Percentiles rank a stretch among this genome's conserved stretches.
These are phyloP conservation scores for Mariannaea elegans DNA, from an alignment of 2,329 filamentous ascomycete species.

Conservation along the genomic window DNA sequence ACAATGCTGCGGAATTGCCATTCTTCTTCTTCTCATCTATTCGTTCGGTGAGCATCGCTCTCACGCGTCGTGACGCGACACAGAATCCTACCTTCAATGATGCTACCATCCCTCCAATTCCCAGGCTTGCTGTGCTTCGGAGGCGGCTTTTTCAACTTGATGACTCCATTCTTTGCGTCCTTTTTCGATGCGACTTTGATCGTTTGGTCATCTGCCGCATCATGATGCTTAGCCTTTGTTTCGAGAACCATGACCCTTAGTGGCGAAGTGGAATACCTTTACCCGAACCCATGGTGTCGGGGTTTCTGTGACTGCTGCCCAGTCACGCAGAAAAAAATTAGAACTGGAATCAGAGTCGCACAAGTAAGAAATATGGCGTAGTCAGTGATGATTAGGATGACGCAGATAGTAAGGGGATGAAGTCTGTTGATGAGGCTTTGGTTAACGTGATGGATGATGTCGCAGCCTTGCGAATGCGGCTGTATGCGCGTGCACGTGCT, in stretches of 20 bases:
- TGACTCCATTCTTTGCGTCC: slow-evolving; percentile 57
- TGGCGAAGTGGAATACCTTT: slow-evolving; percentile 42
- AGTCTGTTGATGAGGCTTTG: slow-evolving; percentile 27
- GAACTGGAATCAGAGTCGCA: not conserved
- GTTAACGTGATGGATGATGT: slow-evolving; percentile 28
- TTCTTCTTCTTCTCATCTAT: slow-evolving; percentile 65
- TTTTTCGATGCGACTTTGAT: slow-evolving; percentile 71
- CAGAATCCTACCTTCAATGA: slow-evolving; percentile 63
- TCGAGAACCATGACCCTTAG: slow-evolving; percentile 13
- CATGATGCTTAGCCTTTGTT: slow-evolving; percentile 26
- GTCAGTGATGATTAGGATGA: slow-evolving; percentile 15
- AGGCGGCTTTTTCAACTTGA: slow-evolving; percentile 70
- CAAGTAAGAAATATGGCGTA: not conserved
- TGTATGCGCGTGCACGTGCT: slow-evolving; percentile 35
- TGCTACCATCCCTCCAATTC: slow-evolving; percentile 75
- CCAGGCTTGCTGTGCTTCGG: slow-evolving; percentile 73
- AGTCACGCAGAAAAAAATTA: not conserved
- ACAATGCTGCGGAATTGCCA: slow-evolving; percentile 51
- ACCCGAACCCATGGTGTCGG: slow-evolving; percentile 35
- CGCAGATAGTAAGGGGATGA: slow-evolving; percentile 13
- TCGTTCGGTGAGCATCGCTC: slow-evolving; percentile 10
- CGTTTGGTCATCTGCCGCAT: slow-evolving; percentile 63
- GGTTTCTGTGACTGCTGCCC: not conserved
- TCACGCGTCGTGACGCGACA: slow-evolving; percentile 15
- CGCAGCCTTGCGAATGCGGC: slow-evolving; percentile 30